Base-by-base conservation (phyloP, 495 filamentous ascomycete genomes). In the Trichoderma orchidacearum region DNA sequence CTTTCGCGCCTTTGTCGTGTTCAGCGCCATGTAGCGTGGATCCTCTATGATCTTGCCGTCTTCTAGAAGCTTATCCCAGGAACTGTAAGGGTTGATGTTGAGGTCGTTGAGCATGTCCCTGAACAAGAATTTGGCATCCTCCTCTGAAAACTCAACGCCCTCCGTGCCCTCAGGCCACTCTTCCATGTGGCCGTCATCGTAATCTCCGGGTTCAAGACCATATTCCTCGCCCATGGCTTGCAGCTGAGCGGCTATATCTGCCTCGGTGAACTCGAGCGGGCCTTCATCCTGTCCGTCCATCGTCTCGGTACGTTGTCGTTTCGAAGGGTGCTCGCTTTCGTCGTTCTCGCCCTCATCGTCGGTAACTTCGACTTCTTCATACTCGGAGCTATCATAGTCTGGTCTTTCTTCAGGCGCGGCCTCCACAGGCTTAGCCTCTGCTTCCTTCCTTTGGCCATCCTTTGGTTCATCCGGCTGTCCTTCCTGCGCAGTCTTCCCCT, bases 221-320 rank as follows among this genome's bases (percentile, higher is more conserved):
- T 92, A 88, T 9, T 88, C 82, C 60, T 88, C 79, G 41, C 83
- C 86, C 89, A 96, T 94, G 9, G 83, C 82, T 13, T 85, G 86
- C 8, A 98, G 75, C 65, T 98, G 93, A 61, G 86, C 92, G 30
- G 87, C 90, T 58, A 98, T 92, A 65, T 98, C 94, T 41, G 92
- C 91, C 65, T 97, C 93, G 27, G 88, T 87, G 64, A 97, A 96
- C 61, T 98, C 93, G 36, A 95, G 65, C 0, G 87, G 84, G 18
- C 65, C 62, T 25, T 83, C 74, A 17, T 70, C 68, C 17, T 72
- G 72, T 5, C 61, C 53, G 36, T 69, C 71, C 1, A 80, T 80
- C 13, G n/a, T 29, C 58, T 84, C 81, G 13, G 80, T 87, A 36
- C 78, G 80, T 58, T 82, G 80, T 11, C 86, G 80, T 64, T 91